A percentile compares a stretch with the other conserved stretches of the same genome.
These are phyloP conservation scores for Suillus clintonianus DNA, from an alignment of 768 basidiomycete genomes.

Conservation along the genomic window DNA sequence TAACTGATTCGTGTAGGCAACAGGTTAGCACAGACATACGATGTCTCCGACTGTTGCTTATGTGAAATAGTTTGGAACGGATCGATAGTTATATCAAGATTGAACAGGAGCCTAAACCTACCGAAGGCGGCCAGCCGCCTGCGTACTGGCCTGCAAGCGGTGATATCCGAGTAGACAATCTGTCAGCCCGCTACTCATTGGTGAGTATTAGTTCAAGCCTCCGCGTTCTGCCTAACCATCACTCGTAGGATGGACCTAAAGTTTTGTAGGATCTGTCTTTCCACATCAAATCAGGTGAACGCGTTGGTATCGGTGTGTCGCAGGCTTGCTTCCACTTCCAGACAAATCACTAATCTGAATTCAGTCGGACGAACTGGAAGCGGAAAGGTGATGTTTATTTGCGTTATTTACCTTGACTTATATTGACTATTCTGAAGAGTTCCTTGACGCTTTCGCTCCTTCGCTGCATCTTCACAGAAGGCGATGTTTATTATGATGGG, in stretches of 20 bases:
- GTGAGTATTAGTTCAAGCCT: slow-evolving; percentile 18
- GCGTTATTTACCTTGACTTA: slow-evolving; percentile 2
- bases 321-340: slow-evolving; percentile 12
- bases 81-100: slow-evolving; percentile 57
- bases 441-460: slow-evolving; percentile 55
- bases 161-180: slow-evolving; percentile 48
- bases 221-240: neutral
- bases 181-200: slow-evolving; percentile 50
- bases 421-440: slow-evolving; percentile 30
- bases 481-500: slow-evolving; percentile 54
- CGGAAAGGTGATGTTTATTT: slow-evolving; percentile 40
- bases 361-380: slow-evolving; percentile 63
- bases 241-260: slow-evolving; percentile 48
- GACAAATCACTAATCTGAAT: slow-evolving; percentile 1
- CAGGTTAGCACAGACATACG: slow-evolving; percentile 3
- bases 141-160: slow-evolving; percentile 68
- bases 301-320: slow-evolving; percentile 50
- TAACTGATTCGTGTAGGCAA: slow-evolving; percentile 9
- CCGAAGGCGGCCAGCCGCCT: slow-evolving; percentile 48
- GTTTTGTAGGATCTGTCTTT: slow-evolving; percentile 56
- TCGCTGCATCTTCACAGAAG: slow-evolving; percentile 54
- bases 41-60: neutral
- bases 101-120: slow-evolving; percentile 52
- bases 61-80: slow-evolving; percentile 42
- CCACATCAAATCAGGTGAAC: slow-evolving; percentile 55